These are phyloP conservation scores for Ophidiomyces ophidiicola DNA, from an alignment of 2,329 filamentous ascomycete species.

Conservation along the genomic window DNA sequence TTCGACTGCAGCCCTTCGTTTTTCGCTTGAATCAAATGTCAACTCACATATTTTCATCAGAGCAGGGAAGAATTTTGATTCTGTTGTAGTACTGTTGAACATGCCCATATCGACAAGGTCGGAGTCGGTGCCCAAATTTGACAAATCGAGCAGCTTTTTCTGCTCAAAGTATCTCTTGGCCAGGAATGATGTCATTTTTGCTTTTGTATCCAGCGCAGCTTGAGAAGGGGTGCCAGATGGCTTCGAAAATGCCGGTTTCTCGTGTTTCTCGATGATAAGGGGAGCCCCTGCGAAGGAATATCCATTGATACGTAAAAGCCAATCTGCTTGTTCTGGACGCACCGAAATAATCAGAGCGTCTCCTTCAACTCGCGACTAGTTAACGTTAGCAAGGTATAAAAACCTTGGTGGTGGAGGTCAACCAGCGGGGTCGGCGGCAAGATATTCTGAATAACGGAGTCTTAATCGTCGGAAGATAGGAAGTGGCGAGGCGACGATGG, in stretches of 20 bases:
- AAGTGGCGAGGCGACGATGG: conserved; percentile 33
- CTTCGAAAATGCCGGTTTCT: conserved; percentile 19
- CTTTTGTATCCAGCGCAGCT: conserved; percentile 48
- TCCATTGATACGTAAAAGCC: conserved; percentile 55
- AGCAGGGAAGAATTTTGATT: conserved; percentile 81
- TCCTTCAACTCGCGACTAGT: conserved; percentile 57
- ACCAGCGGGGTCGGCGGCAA: conserved; percentile 26
- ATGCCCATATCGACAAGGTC: conserved; percentile 62
- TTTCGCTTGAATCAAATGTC: conserved; percentile 58
- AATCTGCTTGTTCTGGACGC: conserved; percentile 50
- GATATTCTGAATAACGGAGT: conserved; percentile 18
- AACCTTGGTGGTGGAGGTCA: conserved; percentile 32
- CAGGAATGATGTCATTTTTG: conserved; percentile 59
- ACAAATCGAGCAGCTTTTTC: conserved; percentile 69
- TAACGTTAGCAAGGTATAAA: conserved; percentile 53
- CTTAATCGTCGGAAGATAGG: conserved; percentile 34
- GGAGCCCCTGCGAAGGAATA: conserved; percentile 55
- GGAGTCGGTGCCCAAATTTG: conserved; percentile 59
- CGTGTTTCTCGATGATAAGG: conserved; percentile 39
- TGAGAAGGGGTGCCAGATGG: conserved; percentile 30
- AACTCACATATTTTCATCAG: conserved; percentile 76
- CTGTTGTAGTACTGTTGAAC: conserved; percentile 57
- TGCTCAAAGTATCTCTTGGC: conserved; percentile 58
- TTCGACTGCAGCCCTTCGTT: conserved; percentile 64
- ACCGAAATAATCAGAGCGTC: conserved; percentile 58